Evolutionary conservation across 2,329 filamentous ascomycete species (phyloP), one percentile per base, ranked within the genome.

Genomic region (Colletotrichum musae): DNA sequence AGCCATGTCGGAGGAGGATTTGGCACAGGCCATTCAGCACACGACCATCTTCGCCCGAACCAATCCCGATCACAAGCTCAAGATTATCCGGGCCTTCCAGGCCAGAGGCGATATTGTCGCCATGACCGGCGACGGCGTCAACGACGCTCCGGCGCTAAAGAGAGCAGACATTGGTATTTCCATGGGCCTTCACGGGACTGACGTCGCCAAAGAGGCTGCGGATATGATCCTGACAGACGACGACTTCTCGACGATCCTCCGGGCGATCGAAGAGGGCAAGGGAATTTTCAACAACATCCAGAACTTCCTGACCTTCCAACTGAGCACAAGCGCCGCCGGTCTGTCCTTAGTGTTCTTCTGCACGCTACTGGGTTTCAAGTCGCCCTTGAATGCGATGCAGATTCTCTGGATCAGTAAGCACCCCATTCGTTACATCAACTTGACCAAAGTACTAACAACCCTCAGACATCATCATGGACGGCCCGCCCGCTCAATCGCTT

Each of bases 251-350:
- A 96, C 94, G 5, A 99, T 99, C 72, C 87, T 99, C 12, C 93
- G 91, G 69, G 96, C 96, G 36, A 99, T 99, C 71, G 96, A 99
- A 80, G 96, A 99, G 83, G 97, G 96, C 81, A 99, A 99, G 81
- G 96, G 95, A 64, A 99, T 99, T 74, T 99, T 99, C 82, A 97
- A 96, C 87, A 99, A 99, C 80, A 98, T 99, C 73, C 96, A 99
- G 78, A 99, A 99, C 81, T 99, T 99, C 82, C 88, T 99, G 72
- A 98, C 96, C 0, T 99, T 99, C 82, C 97, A 99, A 83, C 88
- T 99, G 67, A 98, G 95, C 80, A 99, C 96, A 56, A 98, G 94
- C 78, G 96, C 97, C 21, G 96, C 97, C 63, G 94, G 96, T 70
- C 85, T 99, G 73, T 94, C 93, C 67, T 86, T 99, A 62, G 96